Base-by-base conservation (phyloP, 768 basidiomycete species). In the Hygrocybe coccinea region DNA sequence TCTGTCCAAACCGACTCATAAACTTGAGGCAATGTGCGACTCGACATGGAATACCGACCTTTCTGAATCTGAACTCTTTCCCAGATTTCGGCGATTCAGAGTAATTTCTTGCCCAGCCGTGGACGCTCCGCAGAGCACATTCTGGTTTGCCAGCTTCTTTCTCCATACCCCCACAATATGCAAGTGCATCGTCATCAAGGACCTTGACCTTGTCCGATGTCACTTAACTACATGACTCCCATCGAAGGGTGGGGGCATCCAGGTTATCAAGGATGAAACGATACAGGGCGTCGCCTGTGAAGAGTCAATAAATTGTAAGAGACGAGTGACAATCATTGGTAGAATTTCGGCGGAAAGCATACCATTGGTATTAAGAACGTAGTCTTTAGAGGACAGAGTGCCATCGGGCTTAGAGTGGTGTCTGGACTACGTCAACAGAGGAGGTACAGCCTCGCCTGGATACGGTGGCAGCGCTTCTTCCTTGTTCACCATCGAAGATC, bases 201-300 rank as follows among this genome's bases (percentile, higher is more conserved):
- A n/a, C n/a, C n/a, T n/a, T 24, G 15, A 45, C 25, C 24, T 35
- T 25, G 6, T 44, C 29, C 15, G 39, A n/a, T 10, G 9, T 33
- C 14, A 19, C 52, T 9, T 12, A n/a, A 39, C 44, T 25, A 10
- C 11, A 54, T 45, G 43, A 54, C 21, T 41, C 24, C 5, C 39
- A 29, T 5, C 24, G 52, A 38, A 53, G 25, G 5, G 17, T 53
- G 37, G 52, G 52, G n/a, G 39, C 8, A 21, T 44, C 39, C 39
- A 53, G 15, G 37, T 45, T 6, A 53, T 53, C 52, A 17, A 53
- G 52, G 24, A 53, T 14, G 41, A 53, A 53, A 5, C 52, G 52
- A 29, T 53, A 53, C 17, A 53, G 24, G 37, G 52, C 52, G 21
- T 53, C 52, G n/a, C 52, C 52, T 53, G 17, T n/a, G n/a, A n/a